Evolutionary conservation across 1,284 basidiomycete species (phyloP).

Genomic region (Meira nashicola): DNA sequence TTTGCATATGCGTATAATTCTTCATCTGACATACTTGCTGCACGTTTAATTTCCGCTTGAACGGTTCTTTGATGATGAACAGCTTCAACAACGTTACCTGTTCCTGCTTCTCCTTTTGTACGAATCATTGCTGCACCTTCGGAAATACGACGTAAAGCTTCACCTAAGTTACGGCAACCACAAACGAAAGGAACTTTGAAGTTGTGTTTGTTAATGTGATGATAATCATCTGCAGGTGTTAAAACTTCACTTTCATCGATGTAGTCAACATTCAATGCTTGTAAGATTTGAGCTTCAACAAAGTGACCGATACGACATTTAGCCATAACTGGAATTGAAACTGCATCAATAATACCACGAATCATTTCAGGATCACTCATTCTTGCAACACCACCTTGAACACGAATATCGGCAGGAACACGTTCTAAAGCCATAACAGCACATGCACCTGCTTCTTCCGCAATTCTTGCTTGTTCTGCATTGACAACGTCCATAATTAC

Average conservation of each 20-base stretch:
- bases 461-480: slow-evolving; percentile 83
- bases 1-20: slow-evolving; percentile 93
- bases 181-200: slow-evolving; percentile 66
- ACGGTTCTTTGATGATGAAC: slow-evolving; percentile 86
- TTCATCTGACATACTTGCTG: slow-evolving; percentile 77
- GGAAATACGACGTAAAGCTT: slow-evolving; percentile 90
- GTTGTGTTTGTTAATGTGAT: slow-evolving; percentile 60
- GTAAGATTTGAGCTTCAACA: slow-evolving; percentile 68
- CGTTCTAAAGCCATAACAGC: slow-evolving; percentile 87
- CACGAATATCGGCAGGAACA: slow-evolving; percentile 84
- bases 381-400: slow-evolving; percentile 50
- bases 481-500: slow-evolving; percentile 61
- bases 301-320: slow-evolving; percentile 95
- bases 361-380: slow-evolving; percentile 82
- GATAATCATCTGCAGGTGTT: slow-evolving; percentile 72
- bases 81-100: slow-evolving; percentile 89
- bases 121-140: slow-evolving; percentile 66
- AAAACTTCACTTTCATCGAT: slow-evolving; percentile 92
- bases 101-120: slow-evolving; percentile 69
- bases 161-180: slow-evolving; percentile 63
- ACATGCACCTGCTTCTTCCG: slow-evolving; percentile 94
- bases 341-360: slow-evolving; percentile 77
- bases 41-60: slow-evolving; percentile 76
- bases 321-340: slow-evolving; percentile 55
- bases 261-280: slow-evolving; percentile 87